Evolutionary conservation across 768 basidiomycete genomes (phyloP).

Genomic region (Russula griseocarnosa): DNA sequence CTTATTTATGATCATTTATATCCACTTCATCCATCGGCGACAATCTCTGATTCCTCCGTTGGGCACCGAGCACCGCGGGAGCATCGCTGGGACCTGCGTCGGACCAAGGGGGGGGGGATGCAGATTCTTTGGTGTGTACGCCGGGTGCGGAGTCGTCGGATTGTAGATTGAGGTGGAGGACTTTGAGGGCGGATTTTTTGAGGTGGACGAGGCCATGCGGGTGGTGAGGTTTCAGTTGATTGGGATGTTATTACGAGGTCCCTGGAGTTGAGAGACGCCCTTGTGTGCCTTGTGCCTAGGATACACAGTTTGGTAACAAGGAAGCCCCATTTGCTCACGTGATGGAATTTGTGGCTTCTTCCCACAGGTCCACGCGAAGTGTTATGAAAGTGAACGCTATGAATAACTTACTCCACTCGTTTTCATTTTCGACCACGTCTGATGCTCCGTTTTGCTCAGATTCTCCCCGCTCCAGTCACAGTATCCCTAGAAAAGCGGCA

Average conservation of each 20-base stretch:
- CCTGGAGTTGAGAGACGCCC: too few species aligned
- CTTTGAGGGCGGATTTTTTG: constrained; percentile 22
- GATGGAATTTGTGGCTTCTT: too few species aligned
- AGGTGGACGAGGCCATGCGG: constrained; percentile 13
- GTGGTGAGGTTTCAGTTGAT: neutral
- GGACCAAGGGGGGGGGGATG: constrained; percentile 27
- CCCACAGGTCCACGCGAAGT: too few species aligned
- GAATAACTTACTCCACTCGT: neutral
- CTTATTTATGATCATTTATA: too few species aligned
- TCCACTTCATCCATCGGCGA: too few species aligned
- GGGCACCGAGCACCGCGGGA: too few species aligned
- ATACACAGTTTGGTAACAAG: too few species aligned
- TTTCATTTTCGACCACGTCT: neutral
- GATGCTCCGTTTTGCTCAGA: neutral
- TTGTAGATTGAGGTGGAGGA: constrained; percentile 20
- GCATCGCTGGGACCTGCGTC: too few species aligned
- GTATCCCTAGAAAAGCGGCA: neutral
- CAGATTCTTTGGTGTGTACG: constrained; percentile 48
- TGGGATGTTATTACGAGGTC: too few species aligned
- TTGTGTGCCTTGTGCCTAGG: too few species aligned
- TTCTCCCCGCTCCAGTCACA: neutral
- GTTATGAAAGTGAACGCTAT: neutral
- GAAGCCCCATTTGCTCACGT: too few species aligned
- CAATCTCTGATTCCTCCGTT: too few species aligned
- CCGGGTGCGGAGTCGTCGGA: constrained; percentile 27